Conservation (phyloP, 2,329 filamentous ascomycete genomes). For the Sporothrix luriei region DNA sequence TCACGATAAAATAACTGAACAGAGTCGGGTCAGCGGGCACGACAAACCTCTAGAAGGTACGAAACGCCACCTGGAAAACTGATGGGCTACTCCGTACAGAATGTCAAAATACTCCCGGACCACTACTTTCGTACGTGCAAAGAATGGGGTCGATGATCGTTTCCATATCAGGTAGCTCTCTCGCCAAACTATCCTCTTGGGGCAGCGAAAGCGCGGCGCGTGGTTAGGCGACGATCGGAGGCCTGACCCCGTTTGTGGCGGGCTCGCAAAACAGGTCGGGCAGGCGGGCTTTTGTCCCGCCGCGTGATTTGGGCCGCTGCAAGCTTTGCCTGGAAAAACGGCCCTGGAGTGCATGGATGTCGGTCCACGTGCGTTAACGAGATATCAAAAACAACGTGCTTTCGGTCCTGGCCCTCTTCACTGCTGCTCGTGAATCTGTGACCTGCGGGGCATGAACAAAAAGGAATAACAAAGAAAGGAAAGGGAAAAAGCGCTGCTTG, state of each 20-base stretch:
- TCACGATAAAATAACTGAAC: not conserved
- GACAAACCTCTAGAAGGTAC: too few species aligned
- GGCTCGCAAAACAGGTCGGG: not conserved
- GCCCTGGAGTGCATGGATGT: conserved; percentile 5
- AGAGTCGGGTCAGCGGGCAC: not conserved
- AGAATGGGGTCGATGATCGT: conserved; percentile 6
- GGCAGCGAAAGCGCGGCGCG: not conserved
- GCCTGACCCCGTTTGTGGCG: not conserved
- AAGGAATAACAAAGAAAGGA: not conserved
- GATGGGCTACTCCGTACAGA: not conserved
- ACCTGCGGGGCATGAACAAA: not conserved
- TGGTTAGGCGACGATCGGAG: conserved; percentile 7
- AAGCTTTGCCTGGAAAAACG: not conserved
- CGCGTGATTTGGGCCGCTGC: not conserved
- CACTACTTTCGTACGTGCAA: too few species aligned
- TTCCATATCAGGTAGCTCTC: conserved; percentile 13
- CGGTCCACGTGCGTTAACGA: conserved; percentile 3
- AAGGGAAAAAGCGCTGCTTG: not conserved
- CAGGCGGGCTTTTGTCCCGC: not conserved
- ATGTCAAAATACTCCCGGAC: too few species aligned
- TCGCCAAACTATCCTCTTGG: not conserved
- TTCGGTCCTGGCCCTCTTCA: not conserved
- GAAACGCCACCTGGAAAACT: not conserved
- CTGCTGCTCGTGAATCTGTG: not conserved
- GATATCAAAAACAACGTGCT: conserved; percentile 8